phyloP scores from a whole-genome alignment of 176 grass and related monocot species.

The Phyllostachys edulis region DNA sequence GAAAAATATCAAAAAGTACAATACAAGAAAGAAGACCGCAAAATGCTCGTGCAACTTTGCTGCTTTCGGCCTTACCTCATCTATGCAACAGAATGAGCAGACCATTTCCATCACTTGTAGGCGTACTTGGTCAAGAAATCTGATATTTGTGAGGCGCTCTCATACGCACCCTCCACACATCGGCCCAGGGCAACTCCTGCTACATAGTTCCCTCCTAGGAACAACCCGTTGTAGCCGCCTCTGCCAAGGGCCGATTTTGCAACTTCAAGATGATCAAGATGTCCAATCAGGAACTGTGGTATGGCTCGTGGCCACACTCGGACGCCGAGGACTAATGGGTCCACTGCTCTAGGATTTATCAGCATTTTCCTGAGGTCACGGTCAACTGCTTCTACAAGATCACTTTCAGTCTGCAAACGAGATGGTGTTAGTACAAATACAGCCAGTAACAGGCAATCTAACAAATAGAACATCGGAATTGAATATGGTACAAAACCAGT shows the following conservation, averaged over 20 bases:
- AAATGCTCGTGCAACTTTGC: not conserved
- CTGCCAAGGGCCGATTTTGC: constrained; percentile 52
- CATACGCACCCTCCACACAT: constrained; percentile 80
- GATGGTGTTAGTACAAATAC: constrained; percentile 6
- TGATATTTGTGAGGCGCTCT: constrained; percentile 62
- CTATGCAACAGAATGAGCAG: constrained; percentile 11
- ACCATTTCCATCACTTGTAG: constrained; percentile 40
- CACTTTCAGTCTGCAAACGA: constrained; percentile 58
- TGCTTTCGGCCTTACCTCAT: constrained; percentile 4
- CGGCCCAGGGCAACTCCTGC: constrained; percentile 86
- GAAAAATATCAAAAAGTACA: not conserved
- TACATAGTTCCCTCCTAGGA: constrained; percentile 87
- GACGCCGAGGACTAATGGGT: constrained; percentile 65
- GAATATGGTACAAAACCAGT: not conserved
- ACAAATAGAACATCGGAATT: not conserved
- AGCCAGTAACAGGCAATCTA: not conserved
- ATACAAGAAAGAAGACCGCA: constrained; percentile 2
- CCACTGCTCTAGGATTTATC: constrained; percentile 66
- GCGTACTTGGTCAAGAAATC: constrained; percentile 71
- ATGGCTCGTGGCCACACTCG: constrained; percentile 90
- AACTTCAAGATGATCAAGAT: constrained; percentile 71
- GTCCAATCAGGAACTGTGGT: constrained; percentile 85
- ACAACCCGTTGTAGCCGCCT: constrained; percentile 56
- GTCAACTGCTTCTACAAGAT: constrained; percentile 85
- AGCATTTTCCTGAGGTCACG: constrained; percentile 84